phyloP scores from a whole-genome alignment of 768 basidiomycete species.

The Boletellus ananas region DNA sequence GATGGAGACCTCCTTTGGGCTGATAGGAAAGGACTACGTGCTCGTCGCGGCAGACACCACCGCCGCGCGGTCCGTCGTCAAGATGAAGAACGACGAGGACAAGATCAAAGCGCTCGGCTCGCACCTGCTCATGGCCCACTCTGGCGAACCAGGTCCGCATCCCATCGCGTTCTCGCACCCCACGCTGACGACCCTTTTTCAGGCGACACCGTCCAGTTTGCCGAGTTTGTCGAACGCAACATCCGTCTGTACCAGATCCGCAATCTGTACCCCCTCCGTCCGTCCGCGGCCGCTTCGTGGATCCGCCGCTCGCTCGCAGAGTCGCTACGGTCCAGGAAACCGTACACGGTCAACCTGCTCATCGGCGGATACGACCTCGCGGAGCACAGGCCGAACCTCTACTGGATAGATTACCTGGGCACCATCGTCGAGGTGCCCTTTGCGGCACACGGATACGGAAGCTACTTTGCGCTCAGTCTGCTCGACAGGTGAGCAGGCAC shows the following conservation, averaged over 20 bases:
- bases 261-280: conserved; percentile 84
- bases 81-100: conserved; percentile 97
- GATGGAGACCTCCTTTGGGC: conserved; percentile 91
- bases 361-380: conserved; percentile 90
- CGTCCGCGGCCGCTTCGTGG: conserved; percentile 91
- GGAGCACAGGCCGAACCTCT: conserved; percentile 66
- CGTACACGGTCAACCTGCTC: conserved; percentile 90
- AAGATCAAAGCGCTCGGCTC: conserved; percentile 91
- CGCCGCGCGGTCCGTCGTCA: conserved; percentile 87
- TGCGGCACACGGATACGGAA: conserved; percentile 92
- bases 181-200: not conserved
- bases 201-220: conserved; percentile 97
- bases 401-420: conserved; percentile 97
- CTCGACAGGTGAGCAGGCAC: conserved; percentile 66
- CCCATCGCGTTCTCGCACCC: not conserved
- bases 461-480: conserved; percentile 88
- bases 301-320: conserved; percentile 87
- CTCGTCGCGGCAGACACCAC: conserved; percentile 90
- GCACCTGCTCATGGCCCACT: conserved; percentile 91
- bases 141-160: conserved; percentile 77
- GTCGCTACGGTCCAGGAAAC: conserved; percentile 80
- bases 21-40: conserved; percentile 91
- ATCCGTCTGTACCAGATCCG: conserved; percentile 95
- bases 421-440: conserved; percentile 87
- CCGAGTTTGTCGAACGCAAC: conserved; percentile 95